These are phyloP conservation scores for Toxoplasma gondii DNA, from an alignment of 169 alveolate species.

Conservation along the genomic window DNA sequence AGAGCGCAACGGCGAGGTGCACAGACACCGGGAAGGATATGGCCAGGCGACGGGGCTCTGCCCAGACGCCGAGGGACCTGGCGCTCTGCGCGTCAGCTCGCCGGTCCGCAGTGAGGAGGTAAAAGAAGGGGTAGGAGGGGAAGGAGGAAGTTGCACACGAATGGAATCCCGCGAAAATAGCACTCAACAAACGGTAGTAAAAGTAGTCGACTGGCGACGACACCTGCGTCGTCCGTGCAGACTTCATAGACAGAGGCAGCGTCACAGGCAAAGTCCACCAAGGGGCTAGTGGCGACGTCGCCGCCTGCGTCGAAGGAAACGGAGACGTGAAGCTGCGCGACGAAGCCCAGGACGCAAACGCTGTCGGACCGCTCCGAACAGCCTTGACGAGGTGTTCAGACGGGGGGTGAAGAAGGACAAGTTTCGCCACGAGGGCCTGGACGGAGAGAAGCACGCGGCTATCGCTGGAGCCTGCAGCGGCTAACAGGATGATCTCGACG, in stretches of 20 bases:
- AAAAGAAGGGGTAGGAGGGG: background rate
- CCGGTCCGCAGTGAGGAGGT: constrained; percentile 13
- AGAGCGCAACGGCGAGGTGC: background rate
- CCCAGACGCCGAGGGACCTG: background rate
- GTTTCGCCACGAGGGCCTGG: constrained; percentile 29
- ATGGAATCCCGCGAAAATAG: constrained; percentile 16
- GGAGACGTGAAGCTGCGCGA: constrained; percentile 11
- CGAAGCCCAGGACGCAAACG: background rate
- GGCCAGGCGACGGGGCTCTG: constrained; percentile 36
- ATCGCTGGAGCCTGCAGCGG: constrained; percentile 16
- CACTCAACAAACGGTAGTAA: constrained; percentile 31
- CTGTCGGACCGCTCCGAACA: background rate
- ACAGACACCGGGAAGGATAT: background rate
- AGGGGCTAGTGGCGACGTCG: background rate
- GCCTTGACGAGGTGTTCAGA: background rate
- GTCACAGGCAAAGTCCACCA: constrained; percentile 37
- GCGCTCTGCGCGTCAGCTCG: background rate
- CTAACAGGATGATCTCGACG: constrained; percentile 10
- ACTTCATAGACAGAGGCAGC: background rate
- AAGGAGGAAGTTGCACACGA: background rate
- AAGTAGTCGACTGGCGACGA: constrained; percentile 33
- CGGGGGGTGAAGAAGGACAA: constrained; percentile 25
- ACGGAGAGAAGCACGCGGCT: constrained; percentile 11
- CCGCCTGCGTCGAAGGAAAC: background rate
- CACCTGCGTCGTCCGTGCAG: background rate